Evolutionary conservation across 352 stramenopile genomes (phyloP).

Genomic region (Globisporangium radiosum): DNA sequence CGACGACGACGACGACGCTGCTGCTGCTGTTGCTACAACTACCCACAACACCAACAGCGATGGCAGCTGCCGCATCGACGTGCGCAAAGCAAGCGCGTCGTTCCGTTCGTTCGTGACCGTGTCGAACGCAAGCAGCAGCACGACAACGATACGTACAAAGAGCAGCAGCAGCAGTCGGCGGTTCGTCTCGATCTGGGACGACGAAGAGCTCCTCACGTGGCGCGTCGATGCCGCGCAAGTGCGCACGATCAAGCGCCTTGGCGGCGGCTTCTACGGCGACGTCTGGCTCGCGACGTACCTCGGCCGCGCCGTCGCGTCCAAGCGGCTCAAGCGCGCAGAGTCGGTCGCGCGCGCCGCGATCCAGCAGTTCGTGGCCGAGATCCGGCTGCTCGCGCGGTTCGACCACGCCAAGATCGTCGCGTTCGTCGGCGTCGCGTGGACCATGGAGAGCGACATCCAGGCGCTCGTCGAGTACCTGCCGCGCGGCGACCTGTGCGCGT

Average conservation of each 20-base stretch:
- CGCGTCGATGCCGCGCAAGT: conserved; percentile 36
- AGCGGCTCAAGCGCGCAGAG: conserved; percentile 45
- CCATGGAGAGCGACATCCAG: conserved; percentile 27
- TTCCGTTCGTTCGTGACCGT: background rate
- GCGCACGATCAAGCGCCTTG: conserved; percentile 26
- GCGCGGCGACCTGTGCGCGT: conserved; percentile 39
- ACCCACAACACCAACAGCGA: too few species aligned
- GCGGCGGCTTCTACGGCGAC: conserved; percentile 31
- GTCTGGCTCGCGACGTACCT: conserved; percentile 50
- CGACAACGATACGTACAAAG: background rate
- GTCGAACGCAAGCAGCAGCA: too few species aligned
- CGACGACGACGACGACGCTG: background rate
- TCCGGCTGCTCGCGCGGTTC: conserved; percentile 33
- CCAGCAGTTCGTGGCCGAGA: too few species aligned
- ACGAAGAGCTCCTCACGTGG: conserved; percentile 46
- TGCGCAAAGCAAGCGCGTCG: conserved; percentile 5
- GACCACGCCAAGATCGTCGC: conserved; percentile 44
- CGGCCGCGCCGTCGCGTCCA: conserved; percentile 37
- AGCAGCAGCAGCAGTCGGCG: conserved; percentile 6
- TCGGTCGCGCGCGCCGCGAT: too few species aligned
- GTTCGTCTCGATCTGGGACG: conserved; percentile 46
- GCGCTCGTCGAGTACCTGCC: conserved; percentile 51
- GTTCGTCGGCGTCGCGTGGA: conserved; percentile 45
- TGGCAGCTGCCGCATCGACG: background rate
- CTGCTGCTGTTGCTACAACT: too few species aligned